Percentiles rank a stretch among this genome's conserved stretches.
Evolutionary conservation across 2,329 filamentous ascomycete genomes (phyloP).

Genomic region (Sclerotinia minor): DNA sequence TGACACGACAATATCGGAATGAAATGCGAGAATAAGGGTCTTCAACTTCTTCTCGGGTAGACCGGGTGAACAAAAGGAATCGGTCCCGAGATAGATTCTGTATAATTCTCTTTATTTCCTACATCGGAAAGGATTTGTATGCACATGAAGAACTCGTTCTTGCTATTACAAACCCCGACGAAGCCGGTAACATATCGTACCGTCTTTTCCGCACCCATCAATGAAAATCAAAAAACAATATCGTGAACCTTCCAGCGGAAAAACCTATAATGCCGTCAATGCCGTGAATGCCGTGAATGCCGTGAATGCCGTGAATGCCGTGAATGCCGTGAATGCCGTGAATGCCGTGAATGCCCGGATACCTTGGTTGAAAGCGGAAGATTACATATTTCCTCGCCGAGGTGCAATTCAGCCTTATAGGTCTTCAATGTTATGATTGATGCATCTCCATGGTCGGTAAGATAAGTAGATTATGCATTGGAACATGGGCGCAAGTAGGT

Average conservation of each 20-base stretch:
- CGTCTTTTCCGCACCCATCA: background rate
- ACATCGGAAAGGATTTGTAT: background rate
- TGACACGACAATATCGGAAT: background rate
- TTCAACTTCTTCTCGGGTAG: background rate
- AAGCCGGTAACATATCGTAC: background rate
- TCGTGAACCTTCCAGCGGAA: background rate
- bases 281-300: background rate
- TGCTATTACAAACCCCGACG: background rate
- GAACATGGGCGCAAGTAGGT: background rate
- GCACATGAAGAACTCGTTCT: background rate
- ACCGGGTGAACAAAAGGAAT: background rate
- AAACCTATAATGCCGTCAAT: background rate
- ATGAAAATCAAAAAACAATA: background rate
- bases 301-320: too few relatives aligned
- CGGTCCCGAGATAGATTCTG: background rate
- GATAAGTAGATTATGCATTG: constrained; percentile 16
- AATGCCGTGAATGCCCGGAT: background rate
- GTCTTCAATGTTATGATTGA: background rate
- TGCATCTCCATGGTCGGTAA: background rate
- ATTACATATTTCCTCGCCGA: constrained; percentile 6
- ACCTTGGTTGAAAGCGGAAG: background rate
- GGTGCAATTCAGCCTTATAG: constrained; percentile 7
- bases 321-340: too few relatives aligned
- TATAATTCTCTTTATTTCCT: background rate
- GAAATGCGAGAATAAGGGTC: background rate